These are phyloP conservation scores for Lantana camara DNA, from an alignment of 257 asterid species.

Conservation along the genomic window DNA sequence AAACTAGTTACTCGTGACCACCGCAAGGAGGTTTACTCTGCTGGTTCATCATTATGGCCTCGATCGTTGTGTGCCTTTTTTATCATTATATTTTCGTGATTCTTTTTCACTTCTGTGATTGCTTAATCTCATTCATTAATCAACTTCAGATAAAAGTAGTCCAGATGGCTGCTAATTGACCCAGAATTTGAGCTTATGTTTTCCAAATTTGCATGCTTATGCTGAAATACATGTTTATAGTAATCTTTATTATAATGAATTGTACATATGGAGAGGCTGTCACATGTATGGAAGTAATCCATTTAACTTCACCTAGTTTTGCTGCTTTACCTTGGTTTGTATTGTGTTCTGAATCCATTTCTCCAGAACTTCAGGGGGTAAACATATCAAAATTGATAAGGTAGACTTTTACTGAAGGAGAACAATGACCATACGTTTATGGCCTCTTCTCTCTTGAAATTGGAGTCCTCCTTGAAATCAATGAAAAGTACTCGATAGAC, in stretches of 20 bases:
- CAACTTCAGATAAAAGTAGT: neutral
- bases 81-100: conserved; percentile 26
- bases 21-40: conserved; percentile 82
- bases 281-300: conserved; percentile 12
- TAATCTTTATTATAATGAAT: neutral
- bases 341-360: neutral
- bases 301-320: neutral
- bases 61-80: conserved; percentile 22
- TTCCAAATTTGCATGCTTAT: neutral
- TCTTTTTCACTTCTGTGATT: conserved; percentile 25
- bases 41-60: conserved; percentile 36
- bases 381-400: neutral
- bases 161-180: conserved; percentile 10
- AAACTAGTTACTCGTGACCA: conserved; percentile 92
- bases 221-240: neutral
- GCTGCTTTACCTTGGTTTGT: neutral
- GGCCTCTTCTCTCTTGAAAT: neutral
- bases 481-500: conserved; percentile 3
- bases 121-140: conserved; percentile 8
- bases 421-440: too few species aligned
- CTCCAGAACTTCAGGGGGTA: neutral
- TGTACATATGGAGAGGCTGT: conserved; percentile 10
- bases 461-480: neutral
- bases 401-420: neutral
- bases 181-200: conserved; percentile 4